These are phyloP conservation scores for Camelina hispida DNA, from an alignment of 345 rosid species.

Conservation along the genomic window DNA sequence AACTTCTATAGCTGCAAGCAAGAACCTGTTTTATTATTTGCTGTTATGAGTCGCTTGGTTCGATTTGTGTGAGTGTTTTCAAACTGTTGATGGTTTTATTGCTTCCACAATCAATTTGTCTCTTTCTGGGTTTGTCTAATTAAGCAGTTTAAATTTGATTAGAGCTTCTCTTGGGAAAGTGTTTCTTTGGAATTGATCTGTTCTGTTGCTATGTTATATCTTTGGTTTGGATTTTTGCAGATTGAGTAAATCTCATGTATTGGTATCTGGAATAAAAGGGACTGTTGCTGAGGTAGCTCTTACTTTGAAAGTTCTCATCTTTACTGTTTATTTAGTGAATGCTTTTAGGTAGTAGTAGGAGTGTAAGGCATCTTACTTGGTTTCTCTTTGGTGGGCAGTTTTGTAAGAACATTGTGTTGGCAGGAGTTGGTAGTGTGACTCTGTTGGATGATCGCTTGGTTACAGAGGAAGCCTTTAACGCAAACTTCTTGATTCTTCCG, in stretches of 20 bases:
- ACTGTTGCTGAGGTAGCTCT: slow-evolving; percentile 37
- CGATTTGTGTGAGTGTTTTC: not conserved
- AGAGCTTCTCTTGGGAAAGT: not conserved
- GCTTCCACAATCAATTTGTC: not conserved
- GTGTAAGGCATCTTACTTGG: slow-evolving; percentile 9
- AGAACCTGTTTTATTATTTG: not conserved
- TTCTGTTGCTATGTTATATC: not conserved
- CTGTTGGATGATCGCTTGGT: slow-evolving; percentile 74
- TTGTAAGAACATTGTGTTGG: slow-evolving; percentile 96
- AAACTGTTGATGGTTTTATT: too few species aligned
- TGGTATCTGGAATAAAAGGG: slow-evolving; percentile 38
- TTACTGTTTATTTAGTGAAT: not conserved
- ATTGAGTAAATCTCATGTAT: slow-evolving; percentile 39
- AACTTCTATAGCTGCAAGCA: not conserved
- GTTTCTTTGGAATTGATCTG: too few species aligned
- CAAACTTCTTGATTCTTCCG: slow-evolving; percentile 79
- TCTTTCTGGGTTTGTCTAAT: not conserved
- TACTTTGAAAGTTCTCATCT: not conserved
- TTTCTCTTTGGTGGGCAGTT: slow-evolving; percentile 53
- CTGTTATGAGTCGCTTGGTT: not conserved
- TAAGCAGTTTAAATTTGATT: not conserved
- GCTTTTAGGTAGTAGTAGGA: not conserved
- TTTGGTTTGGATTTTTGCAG: slow-evolving; percentile 14
- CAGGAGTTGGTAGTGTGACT: slow-evolving; percentile 94
- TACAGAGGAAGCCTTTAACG: slow-evolving; percentile 58